These are phyloP conservation scores for Podaxis sp. DNA, from an alignment of 768 basidiomycete species.

Conservation along the genomic window DNA sequence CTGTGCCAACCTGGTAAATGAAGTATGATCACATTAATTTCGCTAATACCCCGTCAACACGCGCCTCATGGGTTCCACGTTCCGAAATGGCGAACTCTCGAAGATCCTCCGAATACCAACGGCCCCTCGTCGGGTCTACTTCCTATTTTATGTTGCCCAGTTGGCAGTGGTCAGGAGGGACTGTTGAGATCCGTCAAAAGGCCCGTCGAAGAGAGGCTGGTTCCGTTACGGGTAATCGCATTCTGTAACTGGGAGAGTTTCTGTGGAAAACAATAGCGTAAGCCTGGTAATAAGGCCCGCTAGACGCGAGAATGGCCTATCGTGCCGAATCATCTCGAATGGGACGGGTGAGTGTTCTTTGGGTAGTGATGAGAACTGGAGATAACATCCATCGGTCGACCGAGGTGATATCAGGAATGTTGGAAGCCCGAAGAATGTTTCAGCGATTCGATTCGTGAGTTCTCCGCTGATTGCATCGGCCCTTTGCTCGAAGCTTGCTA, in stretches of 20 bases:
- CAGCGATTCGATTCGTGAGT: background rate
- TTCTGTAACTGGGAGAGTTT: background rate
- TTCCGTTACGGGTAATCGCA: background rate
- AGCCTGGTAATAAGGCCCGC: background rate
- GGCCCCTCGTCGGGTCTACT: background rate
- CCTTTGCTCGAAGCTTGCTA: background rate
- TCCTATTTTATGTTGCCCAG: background rate
- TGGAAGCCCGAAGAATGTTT: constrained; percentile 8
- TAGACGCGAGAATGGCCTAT: background rate
- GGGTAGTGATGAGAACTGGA: background rate
- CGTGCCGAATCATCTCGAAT: constrained; percentile 3
- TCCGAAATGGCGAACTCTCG: constrained; percentile 7
- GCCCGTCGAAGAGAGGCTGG: background rate
- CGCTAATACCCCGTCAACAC: constrained; percentile 7
- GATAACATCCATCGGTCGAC: constrained; percentile 7
- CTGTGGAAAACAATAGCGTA: background rate
- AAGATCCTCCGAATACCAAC: constrained; percentile 3
- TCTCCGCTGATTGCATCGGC: background rate
- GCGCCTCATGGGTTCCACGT: constrained; percentile 12
- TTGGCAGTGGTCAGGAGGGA: background rate
- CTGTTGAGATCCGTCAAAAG: background rate
- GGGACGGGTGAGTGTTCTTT: background rate
- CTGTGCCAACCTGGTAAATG: constrained; percentile 1
- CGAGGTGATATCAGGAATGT: constrained; percentile 1
- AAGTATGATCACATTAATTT: constrained; percentile 10